Evolutionary conservation across 2,329 filamentous ascomycete genomes (phyloP).

Genomic region (Phialemoniopsis sp.): DNA sequence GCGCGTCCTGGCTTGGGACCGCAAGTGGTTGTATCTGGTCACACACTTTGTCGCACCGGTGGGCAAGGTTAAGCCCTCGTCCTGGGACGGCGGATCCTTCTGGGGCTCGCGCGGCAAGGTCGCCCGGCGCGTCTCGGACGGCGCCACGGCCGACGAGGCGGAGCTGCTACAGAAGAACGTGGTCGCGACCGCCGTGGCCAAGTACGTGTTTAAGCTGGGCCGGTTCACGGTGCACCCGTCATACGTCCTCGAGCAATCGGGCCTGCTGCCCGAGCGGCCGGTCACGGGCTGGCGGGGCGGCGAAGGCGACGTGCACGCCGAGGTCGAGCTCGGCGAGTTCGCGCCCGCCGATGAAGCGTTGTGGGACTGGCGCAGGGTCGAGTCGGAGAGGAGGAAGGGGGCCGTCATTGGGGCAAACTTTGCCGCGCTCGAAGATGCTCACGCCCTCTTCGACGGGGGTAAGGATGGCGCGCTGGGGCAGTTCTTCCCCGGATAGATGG

Average conservation of each 20-base stretch:
- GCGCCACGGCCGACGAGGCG: constrained; percentile 18
- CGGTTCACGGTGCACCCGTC: constrained; percentile 82
- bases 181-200: constrained; percentile 68
- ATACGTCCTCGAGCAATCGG: constrained; percentile 65
- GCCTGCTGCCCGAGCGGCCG: constrained; percentile 70
- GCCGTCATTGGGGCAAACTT: constrained; percentile 53
- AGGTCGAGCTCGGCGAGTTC: constrained; percentile 30
- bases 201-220: constrained; percentile 80
- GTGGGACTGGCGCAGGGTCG: constrained; percentile 59
- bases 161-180: constrained; percentile 57
- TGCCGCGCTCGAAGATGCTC: constrained; percentile 49
- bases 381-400: constrained; percentile 50
- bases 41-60: constrained; percentile 64
- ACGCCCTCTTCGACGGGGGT: constrained; percentile 49
- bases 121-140: not conserved
- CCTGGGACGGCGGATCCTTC: constrained; percentile 45
- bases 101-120: constrained; percentile 25
- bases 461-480: constrained; percentile 45
- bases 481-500: constrained; percentile 23
- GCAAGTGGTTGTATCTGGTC: constrained; percentile 76
- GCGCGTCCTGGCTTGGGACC: constrained; percentile 68
- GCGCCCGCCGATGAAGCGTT: constrained; percentile 26
- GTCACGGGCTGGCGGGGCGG: constrained; percentile 49
- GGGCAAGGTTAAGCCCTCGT: constrained; percentile 50
- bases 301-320: constrained; percentile 33